phyloP scores from a whole-genome alignment of 805 yeast genomes.

The Komagataella pseudopastoris region DNA sequence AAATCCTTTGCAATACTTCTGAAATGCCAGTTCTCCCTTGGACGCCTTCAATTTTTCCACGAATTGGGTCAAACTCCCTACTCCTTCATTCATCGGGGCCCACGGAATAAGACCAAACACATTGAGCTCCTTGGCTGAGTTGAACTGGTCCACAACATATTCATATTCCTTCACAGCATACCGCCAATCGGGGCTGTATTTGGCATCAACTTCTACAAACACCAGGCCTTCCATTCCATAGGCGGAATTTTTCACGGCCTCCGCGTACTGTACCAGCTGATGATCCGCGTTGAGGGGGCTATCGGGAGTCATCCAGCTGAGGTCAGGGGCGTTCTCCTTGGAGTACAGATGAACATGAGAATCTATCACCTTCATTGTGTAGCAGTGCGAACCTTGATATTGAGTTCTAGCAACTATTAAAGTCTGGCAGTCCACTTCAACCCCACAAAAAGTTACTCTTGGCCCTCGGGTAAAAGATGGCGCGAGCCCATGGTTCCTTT shows the following conservation, averaged over 20 bases:
- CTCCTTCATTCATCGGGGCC: slow-evolving; percentile 27
- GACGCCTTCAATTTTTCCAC: slow-evolving; percentile 7
- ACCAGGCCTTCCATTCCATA: slow-evolving; percentile 16
- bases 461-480: background rate
- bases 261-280: slow-evolving; percentile 15
- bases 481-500: background rate
- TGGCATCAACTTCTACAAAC: slow-evolving; percentile 22
- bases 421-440: background rate
- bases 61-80: slow-evolving; percentile 7
- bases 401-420: background rate
- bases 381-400: background rate
- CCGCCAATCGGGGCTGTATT: slow-evolving; percentile 10
- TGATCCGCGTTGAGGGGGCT: slow-evolving; percentile 13
- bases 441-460: background rate
- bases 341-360: slow-evolving; percentile 24
- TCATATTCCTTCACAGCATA: slow-evolving; percentile 16
- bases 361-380: slow-evolving; percentile 10
- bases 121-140: slow-evolving; percentile 5
- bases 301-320: slow-evolving; percentile 21
- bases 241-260: background rate
- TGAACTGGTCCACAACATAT: slow-evolving; percentile 11
- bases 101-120: slow-evolving; percentile 23
- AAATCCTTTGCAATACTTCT: slow-evolving; percentile 21
- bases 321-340: slow-evolving; percentile 8
- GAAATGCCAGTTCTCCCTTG: slow-evolving; percentile 4